Evolutionary conservation across 352 stramenopile genomes (phyloP).

Genomic region (Phytophthora vignae): DNA sequence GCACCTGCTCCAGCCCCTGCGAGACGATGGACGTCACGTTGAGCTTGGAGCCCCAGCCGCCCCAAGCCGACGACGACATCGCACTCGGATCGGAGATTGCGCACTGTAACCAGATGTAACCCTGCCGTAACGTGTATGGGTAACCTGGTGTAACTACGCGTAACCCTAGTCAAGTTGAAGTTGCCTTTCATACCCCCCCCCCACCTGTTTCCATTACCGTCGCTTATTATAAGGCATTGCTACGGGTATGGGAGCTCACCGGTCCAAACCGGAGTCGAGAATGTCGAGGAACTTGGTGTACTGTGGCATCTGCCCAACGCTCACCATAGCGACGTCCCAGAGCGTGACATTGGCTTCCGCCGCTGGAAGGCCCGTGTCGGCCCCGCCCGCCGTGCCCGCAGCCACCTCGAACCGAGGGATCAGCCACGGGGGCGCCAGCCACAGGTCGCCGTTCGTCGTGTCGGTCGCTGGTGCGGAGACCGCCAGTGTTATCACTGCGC

Average conservation of each 20-base stretch:
- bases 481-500: background rate
- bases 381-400: conserved; percentile 1
- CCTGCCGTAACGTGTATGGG: no score
- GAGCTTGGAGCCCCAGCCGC: conserved; percentile 70
- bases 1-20: conserved; percentile 85
- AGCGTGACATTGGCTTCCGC: conserved; percentile 5
- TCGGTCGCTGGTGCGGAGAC: background rate
- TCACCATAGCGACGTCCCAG: conserved; percentile 18
- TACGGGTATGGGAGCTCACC: background rate
- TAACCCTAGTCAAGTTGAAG: conserved; percentile 1
- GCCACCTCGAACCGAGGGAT: conserved; percentile 12
- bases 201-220: no score
- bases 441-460: background rate
- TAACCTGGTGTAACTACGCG: background rate
- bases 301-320: conserved; percentile 10
- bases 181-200: background rate
- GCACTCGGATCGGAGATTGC: background rate
- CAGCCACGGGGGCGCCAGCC: conserved; percentile 8
- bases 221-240: background rate
- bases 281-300: conserved; percentile 18
- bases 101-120: background rate
- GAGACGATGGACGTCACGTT: conserved; percentile 88
- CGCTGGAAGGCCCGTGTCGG: conserved; percentile 1
- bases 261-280: conserved; percentile 1
- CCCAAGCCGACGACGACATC: conserved; percentile 45